Evolutionary conservation across 768 basidiomycete species (phyloP), one percentile per base, ranked within the genome.

Genomic region (Neoboletus subvelutipes): DNA sequence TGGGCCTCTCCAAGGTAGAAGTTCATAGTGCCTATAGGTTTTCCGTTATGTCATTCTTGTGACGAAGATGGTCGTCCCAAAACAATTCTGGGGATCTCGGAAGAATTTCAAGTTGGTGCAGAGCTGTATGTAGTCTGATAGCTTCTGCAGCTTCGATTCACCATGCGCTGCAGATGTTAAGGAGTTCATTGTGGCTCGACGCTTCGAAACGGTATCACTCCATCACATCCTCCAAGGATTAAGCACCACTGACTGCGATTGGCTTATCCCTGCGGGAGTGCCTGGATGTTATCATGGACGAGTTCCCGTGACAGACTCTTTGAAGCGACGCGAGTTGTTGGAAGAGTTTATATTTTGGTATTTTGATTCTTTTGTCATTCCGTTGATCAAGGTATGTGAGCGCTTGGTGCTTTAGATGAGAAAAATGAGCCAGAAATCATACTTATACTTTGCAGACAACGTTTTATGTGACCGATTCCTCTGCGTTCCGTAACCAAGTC

Each of bases 341-440:
- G 85, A 92, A 67, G 92, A 98, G 50, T 92, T 96, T 65, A 55
- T 98, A n/a, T 90, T 85, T 67, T 99, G 97, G 97, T 87, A 93
- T 62, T 92, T 97, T 56, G 90, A 94, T 65, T 87, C 84, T 0
- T 94, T 95, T 69, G 71, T 98, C 8, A 70, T 90, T 5, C 83
- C 89, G 1, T 74, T 98, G 5, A 70, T 98, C 34, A 88, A 83
- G 77, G 96, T 92, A 59, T 45, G 80, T 67, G 20, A 52, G 20
- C 42, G 11, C 33, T 37, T 42, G 22, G 42, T 39, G 6, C 24
- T 15, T n/a, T 2, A 4, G 26, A 48, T n/a, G 15, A 29, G n/a
- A n/a, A 10, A 29, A 40, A 20, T 15, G 3, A 6, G 20, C 15
- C 4, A 12, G 22, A 18, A 22, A 4, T 4, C 7, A 26, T 22